These are phyloP conservation scores for Cicer pinnatifidum DNA, from an alignment of 306 rosid species.

Conservation along the genomic window DNA sequence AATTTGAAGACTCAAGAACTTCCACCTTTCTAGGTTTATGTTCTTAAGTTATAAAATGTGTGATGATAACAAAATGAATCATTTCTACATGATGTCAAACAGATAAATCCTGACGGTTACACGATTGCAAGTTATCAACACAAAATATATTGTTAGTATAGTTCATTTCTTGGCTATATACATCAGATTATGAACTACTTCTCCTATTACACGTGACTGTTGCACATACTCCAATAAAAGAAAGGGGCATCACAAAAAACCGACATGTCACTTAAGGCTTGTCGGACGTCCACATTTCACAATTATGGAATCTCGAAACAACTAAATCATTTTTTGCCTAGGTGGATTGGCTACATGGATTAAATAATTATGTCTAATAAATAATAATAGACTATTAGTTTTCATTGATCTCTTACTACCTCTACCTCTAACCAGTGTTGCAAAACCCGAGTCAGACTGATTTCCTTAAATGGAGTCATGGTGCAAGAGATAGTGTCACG, in stretches of 20 bases:
- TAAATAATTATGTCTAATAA: too few relatives aligned
- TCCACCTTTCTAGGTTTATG: conserved; percentile 7
- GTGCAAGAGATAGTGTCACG: too few relatives aligned
- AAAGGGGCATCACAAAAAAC: neutral
- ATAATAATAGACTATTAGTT: too few relatives aligned
- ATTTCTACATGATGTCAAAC: conserved; percentile 6
- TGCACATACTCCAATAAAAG: conserved; percentile 9
- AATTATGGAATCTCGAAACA: neutral
- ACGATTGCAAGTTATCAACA: conserved; percentile 22
- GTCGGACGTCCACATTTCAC: neutral
- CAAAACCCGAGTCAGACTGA: too few relatives aligned
- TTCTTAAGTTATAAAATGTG: neutral
- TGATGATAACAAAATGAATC: conserved; percentile 34
- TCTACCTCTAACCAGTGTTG: neutral
- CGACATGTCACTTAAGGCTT: neutral
- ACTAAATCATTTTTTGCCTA: neutral
- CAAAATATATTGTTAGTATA: conserved; percentile 20
- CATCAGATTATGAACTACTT: conserved; percentile 23
- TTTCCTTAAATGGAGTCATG: too few relatives aligned
- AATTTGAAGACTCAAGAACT: conserved; percentile 6
- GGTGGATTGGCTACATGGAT: neutral
- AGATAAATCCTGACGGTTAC: conserved; percentile 18
- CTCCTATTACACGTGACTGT: conserved; percentile 16
- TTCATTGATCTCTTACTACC: neutral
- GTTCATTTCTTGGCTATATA: conserved; percentile 4